These are phyloP conservation scores for Guyanaporus albipodus DNA, from an alignment of 768 basidiomycete species.

Conservation along the genomic window DNA sequence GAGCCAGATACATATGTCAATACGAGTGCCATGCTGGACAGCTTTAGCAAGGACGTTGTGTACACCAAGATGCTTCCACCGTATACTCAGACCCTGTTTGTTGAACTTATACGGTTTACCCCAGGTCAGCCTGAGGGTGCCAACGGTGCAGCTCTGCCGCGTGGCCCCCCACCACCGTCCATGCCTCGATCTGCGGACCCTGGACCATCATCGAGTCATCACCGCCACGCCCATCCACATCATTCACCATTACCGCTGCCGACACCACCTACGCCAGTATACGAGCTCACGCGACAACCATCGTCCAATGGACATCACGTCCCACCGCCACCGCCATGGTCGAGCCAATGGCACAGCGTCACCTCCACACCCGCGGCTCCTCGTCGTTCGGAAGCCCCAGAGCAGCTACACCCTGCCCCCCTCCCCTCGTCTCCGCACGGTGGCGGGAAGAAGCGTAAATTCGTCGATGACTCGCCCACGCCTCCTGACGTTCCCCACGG, in stretches of 20 bases:
- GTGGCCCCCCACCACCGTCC: slow-evolving; percentile 12
- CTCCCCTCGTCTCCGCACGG: slow-evolving; percentile 28
- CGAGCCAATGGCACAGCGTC: slow-evolving; percentile 29
- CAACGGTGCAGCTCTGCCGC: slow-evolving; percentile 18
- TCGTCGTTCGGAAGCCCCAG: slow-evolving; percentile 26
- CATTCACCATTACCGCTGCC: slow-evolving; percentile 31
- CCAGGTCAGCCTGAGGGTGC: slow-evolving; percentile 30
- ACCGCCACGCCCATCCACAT: slow-evolving; percentile 28
- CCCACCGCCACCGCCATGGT: slow-evolving; percentile 34
- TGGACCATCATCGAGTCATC: slow-evolving; percentile 29
- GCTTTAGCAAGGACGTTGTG: slow-evolving; percentile 66
- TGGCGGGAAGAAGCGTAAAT: slow-evolving; percentile 34
- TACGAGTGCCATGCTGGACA: slow-evolving; percentile 69
- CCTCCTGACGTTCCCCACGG: slow-evolving; percentile 16
- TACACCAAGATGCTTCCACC: slow-evolving; percentile 65
- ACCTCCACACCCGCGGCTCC: slow-evolving; percentile 11
- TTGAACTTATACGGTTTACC: slow-evolving; percentile 57
- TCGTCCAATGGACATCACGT: slow-evolving; percentile 33
- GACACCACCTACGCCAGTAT: slow-evolving; percentile 33
- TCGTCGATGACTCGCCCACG: slow-evolving; percentile 32
- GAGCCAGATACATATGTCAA: slow-evolving; percentile 65
- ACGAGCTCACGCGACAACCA: slow-evolving; percentile 30
- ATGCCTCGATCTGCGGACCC: slow-evolving; percentile 24
- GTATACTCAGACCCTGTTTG: slow-evolving; percentile 62
- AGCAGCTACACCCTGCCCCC: slow-evolving; percentile 9